A percentile compares a stretch with the other conserved stretches of the same genome.
These are phyloP conservation scores for Kwoniella sp. DNA, from an alignment of 768 basidiomycete genomes.

Conservation along the genomic window DNA sequence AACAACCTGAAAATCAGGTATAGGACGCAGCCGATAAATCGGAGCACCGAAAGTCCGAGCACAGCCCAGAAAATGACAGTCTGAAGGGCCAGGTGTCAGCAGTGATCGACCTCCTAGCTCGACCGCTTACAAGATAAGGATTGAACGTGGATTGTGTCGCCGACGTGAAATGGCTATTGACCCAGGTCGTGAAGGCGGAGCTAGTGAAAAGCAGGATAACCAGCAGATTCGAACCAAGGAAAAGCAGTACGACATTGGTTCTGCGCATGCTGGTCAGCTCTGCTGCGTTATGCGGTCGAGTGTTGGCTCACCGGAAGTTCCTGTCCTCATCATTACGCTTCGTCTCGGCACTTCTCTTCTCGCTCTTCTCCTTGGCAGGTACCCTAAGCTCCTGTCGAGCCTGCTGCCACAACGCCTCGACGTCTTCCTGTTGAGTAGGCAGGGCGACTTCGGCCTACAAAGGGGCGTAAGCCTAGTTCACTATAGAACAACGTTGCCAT, in stretches of 20 bases:
- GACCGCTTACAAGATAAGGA: constrained; percentile 64
- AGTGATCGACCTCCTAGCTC: no score
- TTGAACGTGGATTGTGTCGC: constrained; percentile 64
- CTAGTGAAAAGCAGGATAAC: constrained; percentile 57
- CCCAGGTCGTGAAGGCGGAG: constrained; percentile 69
- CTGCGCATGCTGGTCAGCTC: constrained; percentile 1
- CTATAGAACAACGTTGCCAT: neutral
- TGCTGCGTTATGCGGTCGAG: no score
- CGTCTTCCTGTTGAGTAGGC: constrained; percentile 75
- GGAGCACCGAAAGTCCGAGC: constrained; percentile 72
- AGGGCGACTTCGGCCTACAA: constrained; percentile 65
- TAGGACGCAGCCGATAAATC: constrained; percentile 71
- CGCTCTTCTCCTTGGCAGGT: constrained; percentile 67
- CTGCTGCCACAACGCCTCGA: constrained; percentile 79
- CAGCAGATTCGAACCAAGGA: constrained; percentile 69
- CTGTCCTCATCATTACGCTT: constrained; percentile 68
- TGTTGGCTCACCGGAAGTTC: constrained; percentile 33
- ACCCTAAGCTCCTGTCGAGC: constrained; percentile 65
- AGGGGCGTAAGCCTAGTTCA: no score
- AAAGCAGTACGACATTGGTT: constrained; percentile 45
- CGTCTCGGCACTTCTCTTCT: constrained; percentile 78
- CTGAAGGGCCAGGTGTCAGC: constrained; percentile 44
- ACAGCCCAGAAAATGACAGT: constrained; percentile 71
- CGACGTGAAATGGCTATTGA: constrained; percentile 58
- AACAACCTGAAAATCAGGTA: constrained; percentile 65